phyloP scores from a whole-genome alignment of 257 asterid species.

The Rhazya stricta region DNA sequence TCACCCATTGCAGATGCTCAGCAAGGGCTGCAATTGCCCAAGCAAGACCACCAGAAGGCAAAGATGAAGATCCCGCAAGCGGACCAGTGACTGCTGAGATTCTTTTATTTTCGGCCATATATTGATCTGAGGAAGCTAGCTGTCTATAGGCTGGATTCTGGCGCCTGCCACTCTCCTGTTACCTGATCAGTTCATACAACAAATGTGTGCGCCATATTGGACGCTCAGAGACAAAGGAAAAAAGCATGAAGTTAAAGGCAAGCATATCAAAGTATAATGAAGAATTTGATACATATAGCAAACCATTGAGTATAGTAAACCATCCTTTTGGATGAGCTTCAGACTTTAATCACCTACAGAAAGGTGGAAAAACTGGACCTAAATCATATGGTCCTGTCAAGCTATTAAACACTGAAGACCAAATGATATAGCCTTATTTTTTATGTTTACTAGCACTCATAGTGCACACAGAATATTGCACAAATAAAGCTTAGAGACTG shows the following conservation, averaged over 20 bases:
- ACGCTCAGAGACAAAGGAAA: background rate
- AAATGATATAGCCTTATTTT: background rate
- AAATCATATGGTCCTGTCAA: background rate
- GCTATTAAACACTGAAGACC: background rate
- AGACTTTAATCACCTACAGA: background rate
- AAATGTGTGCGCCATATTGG: background rate
- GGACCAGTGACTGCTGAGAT: constrained; percentile 25
- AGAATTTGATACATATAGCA: background rate
- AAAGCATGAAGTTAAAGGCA: background rate
- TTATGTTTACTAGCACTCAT: background rate
- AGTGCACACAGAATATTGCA: background rate
- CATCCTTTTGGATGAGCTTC: background rate
- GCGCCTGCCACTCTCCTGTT: constrained; percentile 62
- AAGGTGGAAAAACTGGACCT: background rate
- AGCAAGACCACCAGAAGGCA: constrained; percentile 89
- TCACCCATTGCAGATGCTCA: constrained; percentile 67
- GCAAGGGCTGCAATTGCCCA: constrained; percentile 94
- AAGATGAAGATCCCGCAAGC: constrained; percentile 52
- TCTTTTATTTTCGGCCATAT: constrained; percentile 37
- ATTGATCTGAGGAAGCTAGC: constrained; percentile 41
- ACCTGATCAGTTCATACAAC: background rate
- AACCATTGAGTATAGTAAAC: background rate
- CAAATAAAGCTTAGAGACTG: background rate
- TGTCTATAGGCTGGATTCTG: constrained; percentile 38
- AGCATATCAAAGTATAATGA: background rate